phyloP scores from a whole-genome alignment of 2,329 filamentous ascomycete species.

The Alternaria gaisen region DNA sequence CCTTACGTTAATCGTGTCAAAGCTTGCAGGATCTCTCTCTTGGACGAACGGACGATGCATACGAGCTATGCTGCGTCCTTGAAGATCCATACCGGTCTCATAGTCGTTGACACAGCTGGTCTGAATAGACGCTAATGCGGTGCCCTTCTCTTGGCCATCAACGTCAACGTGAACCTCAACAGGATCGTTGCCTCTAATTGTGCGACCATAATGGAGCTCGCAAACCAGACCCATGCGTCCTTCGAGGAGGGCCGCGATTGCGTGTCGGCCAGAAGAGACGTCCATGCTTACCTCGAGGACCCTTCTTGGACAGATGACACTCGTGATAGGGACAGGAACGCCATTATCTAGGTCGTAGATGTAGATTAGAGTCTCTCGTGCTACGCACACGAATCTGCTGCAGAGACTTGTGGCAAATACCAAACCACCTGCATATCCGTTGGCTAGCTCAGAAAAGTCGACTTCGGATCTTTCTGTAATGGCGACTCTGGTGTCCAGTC shows the following conservation, averaged over 20 bases:
- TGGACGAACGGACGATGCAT: slow-evolving; percentile 7
- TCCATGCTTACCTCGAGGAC: slow-evolving; percentile 71
- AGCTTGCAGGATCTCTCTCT: slow-evolving; percentile 11
- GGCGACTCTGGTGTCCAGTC: slow-evolving; percentile 23
- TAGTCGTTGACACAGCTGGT: slow-evolving; percentile 21
- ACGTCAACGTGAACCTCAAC: slow-evolving; percentile 23
- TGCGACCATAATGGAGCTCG: slow-evolving; percentile 50
- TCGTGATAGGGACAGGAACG: slow-evolving; percentile 58
- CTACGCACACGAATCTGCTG: slow-evolving; percentile 65
- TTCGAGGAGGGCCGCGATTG: slow-evolving; percentile 67
- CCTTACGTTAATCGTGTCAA: slow-evolving; percentile 40
- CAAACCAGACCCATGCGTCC: slow-evolving; percentile 69
- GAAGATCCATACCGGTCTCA: slow-evolving; percentile 11
- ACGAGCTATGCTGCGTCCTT: slow-evolving; percentile 9
- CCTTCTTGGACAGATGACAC: slow-evolving; percentile 64
- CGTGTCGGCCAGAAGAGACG: slow-evolving; percentile 63
- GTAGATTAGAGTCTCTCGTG: slow-evolving; percentile 63
- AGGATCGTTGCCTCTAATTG: slow-evolving; percentile 1
- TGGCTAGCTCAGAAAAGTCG: slow-evolving; percentile 48
- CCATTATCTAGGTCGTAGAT: slow-evolving; percentile 60
- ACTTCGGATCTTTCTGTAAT: slow-evolving; percentile 34
- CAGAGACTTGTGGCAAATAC: slow-evolving; percentile 66
- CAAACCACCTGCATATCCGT: slow-evolving; percentile 40
- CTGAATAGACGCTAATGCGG: slow-evolving; percentile 18
- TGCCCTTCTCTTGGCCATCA: slow-evolving; percentile 15